A percentile compares a stretch with the other conserved stretches of the same genome.
phyloP scores from a whole-genome alignment of 495 filamentous ascomycete genomes.

The Viridothelium virens region DNA sequence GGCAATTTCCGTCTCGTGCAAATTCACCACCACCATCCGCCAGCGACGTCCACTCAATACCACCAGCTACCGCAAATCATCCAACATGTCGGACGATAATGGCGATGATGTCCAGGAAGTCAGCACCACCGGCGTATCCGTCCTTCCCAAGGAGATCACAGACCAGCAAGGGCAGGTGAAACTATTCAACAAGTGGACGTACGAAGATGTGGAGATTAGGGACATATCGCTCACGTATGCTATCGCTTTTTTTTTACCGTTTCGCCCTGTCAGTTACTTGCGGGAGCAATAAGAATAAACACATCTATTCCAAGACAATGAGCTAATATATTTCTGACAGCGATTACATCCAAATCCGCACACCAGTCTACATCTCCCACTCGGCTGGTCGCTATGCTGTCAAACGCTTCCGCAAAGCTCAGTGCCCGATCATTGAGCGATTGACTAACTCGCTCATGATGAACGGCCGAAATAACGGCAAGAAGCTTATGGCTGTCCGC shows the following conservation, averaged over 20 bases:
- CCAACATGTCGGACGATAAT: constrained; percentile 63
- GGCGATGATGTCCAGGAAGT: constrained; percentile 85
- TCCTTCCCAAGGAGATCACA: constrained; percentile 91
- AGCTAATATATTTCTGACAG: constrained; percentile 39
- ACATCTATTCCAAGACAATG: constrained; percentile 3
- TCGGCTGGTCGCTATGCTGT: constrained; percentile 96
- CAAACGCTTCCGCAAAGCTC: constrained; percentile 99
- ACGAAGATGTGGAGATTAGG: constrained; percentile 98
- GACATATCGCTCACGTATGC: constrained; percentile 99
- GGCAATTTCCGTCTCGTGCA: constrained; percentile 6
- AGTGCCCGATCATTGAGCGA: constrained; percentile 99
- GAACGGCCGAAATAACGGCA: constrained; percentile 99
- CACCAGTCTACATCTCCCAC: constrained; percentile 96
- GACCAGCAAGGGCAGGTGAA: constrained; percentile 87
- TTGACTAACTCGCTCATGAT: constrained; percentile 99
- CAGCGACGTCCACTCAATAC: not conserved
- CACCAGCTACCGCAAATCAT: not conserved
- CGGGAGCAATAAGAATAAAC: constrained; percentile 24
- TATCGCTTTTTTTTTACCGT: not conserved
- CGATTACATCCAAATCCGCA: constrained; percentile 99
- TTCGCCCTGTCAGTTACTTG: not conserved
- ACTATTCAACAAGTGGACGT: constrained; percentile 96
- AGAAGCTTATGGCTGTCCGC: constrained; percentile 99
- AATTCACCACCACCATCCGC: not conserved
- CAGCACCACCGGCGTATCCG: constrained; percentile 58